Base-by-base conservation (phyloP, 2,329 filamentous ascomycete species). In the Coniochaeta hoffmannii region DNA sequence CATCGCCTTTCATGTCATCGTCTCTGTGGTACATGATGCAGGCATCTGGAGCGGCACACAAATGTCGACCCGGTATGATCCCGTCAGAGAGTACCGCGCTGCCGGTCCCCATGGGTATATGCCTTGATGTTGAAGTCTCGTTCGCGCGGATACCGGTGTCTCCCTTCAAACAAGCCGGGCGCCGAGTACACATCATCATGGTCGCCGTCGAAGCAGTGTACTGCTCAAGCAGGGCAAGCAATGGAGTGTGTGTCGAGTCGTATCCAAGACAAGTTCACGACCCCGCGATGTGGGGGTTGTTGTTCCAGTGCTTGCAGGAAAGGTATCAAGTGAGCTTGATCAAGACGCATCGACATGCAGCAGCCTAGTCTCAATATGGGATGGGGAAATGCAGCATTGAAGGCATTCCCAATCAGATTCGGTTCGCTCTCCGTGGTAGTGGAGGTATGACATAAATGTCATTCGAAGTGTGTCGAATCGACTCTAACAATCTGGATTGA, bases 371-470 rank as follows among this genome's bases (percentile, higher is more conserved):
- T 54, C 17, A 24, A 54, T 50, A 30, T 19, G 50, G 41, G 28
- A 7, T 5, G 2, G 11, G 26, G 9, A 28, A 6, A 3, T 19
- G 12, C 22, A 46, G 36, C 17, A 51, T 50, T 53, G 28, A 52
- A 26, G 50, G 17, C 38, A 15, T 41, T 58, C 59, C 59, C 58
- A 59, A 55, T 55, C 53, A 55, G 28, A 26, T 15, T 31, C 19
- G 9, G 8, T 8, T 26, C 46, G 36, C 26, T 35, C 14, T 35
- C 44, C 53, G 44, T 34, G 31, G 24, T 31, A 50, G 61, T 62
- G 61, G 61, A 53, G 58, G 26, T 56, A 62, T 62, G 61, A 62
- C 60, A 61, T 62, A 59, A 61, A 58, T 58, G 56, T 57, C 49
- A 12, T 31, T 28, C 49, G 31, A 51, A n/a, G 11, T 51, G 49